phyloP scores from a whole-genome alignment of 305 asterid species.

The Fraxinus greggii region DNA sequence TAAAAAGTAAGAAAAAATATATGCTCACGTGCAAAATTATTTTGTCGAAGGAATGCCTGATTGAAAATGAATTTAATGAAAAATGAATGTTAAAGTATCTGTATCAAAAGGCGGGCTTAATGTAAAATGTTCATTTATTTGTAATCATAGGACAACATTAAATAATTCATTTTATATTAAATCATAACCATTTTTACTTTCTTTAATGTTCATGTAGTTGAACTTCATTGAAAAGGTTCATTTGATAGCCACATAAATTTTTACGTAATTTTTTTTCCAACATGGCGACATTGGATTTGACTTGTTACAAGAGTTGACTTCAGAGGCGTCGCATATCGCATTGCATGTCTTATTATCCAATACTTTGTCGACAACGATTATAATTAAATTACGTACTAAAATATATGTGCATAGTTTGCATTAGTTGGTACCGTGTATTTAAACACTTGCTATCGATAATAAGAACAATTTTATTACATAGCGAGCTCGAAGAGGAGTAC shows the following conservation, averaged over 20 bases:
- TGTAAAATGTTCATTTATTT: too few relatives aligned
- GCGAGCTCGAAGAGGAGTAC: background rate
- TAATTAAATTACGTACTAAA: background rate
- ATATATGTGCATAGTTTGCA: background rate
- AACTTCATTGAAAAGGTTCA: background rate
- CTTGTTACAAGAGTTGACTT: background rate
- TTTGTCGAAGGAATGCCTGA: too few relatives aligned
- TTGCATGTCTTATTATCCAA: too few relatives aligned
- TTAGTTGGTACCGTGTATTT: background rate
- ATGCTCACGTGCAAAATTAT: too few relatives aligned
- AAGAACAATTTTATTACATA: too few relatives aligned
- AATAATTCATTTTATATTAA: too few relatives aligned
- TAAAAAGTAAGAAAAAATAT: too few relatives aligned
- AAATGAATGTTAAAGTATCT: too few relatives aligned
- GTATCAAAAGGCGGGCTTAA: too few relatives aligned
- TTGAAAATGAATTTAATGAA: too few relatives aligned
- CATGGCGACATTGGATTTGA: background rate
- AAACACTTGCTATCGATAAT: background rate
- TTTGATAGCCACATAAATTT: background rate
- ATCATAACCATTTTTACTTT: background rate
- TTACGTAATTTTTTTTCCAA: background rate
- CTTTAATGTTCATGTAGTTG: background rate
- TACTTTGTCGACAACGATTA: too few relatives aligned
- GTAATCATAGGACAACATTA: too few relatives aligned
- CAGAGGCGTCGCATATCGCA: background rate